Conservation (phyloP, 345 rosid species). For the Populus deltoides region DNA sequence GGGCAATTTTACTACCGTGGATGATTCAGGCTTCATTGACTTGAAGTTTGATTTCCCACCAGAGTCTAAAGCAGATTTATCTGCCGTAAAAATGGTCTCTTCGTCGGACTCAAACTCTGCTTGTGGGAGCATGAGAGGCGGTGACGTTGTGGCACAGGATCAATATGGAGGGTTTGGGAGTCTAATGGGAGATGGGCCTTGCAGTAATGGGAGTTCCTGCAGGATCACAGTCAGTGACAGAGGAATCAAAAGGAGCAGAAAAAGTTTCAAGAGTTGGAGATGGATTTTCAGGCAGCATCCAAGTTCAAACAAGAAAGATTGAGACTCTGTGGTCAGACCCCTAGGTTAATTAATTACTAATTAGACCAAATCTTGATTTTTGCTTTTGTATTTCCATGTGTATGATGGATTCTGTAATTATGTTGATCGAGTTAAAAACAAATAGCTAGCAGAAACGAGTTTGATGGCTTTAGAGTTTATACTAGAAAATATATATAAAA, state of each 20-base stretch:
- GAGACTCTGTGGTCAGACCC: constrained; percentile 24
- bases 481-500: no score
- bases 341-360: neutral
- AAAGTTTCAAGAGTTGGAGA: constrained; percentile 87
- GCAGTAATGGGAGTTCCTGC: constrained; percentile 53
- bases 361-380: neutral
- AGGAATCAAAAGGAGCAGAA: constrained; percentile 67
- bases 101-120: constrained; percentile 41
- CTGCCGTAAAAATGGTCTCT: constrained; percentile 27
- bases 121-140: constrained; percentile 59
- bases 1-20: constrained; percentile 62
- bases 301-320: constrained; percentile 39
- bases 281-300: constrained; percentile 81
- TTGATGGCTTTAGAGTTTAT: neutral
- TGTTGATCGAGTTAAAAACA: neutral
- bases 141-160: constrained; percentile 27
- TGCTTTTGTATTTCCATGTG: neutral
- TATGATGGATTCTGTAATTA: neutral
- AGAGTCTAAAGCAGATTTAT: constrained; percentile 31
- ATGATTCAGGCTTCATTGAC: constrained; percentile 86
- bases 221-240: constrained; percentile 60
- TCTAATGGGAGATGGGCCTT: constrained; percentile 21
- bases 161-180: constrained; percentile 26
- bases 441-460: neutral
- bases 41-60: constrained; percentile 70